Percentiles rank a stretch among this genome's conserved stretches.
Conservation (phyloP, 345 rosid species). For the Aurinia saxatilis region DNA sequence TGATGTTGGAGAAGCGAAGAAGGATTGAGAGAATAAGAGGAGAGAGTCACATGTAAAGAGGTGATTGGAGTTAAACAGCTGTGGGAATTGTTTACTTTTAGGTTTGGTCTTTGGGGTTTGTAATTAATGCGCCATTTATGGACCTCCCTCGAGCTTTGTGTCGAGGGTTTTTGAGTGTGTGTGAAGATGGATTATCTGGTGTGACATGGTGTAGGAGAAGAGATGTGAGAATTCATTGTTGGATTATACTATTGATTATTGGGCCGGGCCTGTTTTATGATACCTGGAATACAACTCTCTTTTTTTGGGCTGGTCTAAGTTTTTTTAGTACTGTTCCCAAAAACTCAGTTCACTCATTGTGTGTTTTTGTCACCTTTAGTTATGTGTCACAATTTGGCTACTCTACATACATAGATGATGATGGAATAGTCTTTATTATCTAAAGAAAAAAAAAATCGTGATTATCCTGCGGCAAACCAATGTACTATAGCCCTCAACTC, state of each 20-base stretch:
- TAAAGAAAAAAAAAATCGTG: too few species aligned
- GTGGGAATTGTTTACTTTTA: conserved; percentile 6
- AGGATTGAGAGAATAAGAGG: not conserved
- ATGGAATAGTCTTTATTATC: too few species aligned
- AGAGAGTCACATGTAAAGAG: conserved; percentile 28
- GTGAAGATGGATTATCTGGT: conserved; percentile 20
- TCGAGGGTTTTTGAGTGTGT: not conserved
- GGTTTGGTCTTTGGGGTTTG: not conserved
- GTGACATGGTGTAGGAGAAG: conserved; percentile 13
- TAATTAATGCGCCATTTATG: conserved; percentile 37
- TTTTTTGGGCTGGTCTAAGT: too few species aligned
- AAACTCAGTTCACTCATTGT: too few species aligned
- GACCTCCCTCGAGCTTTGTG: conserved; percentile 29
- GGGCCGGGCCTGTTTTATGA: conserved; percentile 3
- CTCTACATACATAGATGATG: too few species aligned
- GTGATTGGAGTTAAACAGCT: conserved; percentile 48
- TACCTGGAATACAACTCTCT: not conserved
- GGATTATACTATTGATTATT: not conserved
- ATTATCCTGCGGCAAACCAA: too few species aligned
- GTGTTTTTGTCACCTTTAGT: too few species aligned
- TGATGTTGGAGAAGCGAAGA: conserved; percentile 1
- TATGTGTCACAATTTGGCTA: too few species aligned
- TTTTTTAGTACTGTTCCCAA: too few species aligned
- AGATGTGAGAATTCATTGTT: not conserved
- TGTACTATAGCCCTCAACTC: too few species aligned